Evolutionary conservation across 345 rosid species (phyloP).

Genomic region (Viola odorata): DNA sequence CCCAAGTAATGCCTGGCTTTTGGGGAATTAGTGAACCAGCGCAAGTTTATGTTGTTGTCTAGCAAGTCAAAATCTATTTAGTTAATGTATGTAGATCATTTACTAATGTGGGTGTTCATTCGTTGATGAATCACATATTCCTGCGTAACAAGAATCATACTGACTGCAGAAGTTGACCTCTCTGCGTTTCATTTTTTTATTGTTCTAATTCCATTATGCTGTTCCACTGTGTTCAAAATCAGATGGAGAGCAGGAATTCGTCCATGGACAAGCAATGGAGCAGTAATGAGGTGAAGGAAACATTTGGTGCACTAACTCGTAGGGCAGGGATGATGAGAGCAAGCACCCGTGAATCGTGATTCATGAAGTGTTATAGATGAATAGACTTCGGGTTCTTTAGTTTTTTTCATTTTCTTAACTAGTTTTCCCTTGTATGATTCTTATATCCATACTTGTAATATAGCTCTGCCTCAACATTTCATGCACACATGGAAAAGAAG

Average conservation of each 20-base stretch:
- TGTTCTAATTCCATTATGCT: background rate
- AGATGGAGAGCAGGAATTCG: constrained; percentile 13
- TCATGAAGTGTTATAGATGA: background rate
- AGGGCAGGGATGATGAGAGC: no score
- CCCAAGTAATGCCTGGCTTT: background rate
- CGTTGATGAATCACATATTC: background rate
- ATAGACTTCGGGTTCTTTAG: background rate
- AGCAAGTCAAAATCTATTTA: background rate
- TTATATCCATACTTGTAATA: background rate
- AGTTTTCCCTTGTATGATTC: background rate
- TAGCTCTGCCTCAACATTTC: background rate
- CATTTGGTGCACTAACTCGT: background rate
- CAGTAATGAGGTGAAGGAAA: constrained; percentile 7
- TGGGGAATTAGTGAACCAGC: background rate
- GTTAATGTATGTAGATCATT: background rate
- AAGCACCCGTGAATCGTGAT: background rate
- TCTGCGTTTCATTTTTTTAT: background rate
- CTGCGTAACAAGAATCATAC: background rate
- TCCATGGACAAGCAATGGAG: constrained; percentile 13
- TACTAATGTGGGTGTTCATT: background rate
- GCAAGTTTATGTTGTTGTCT: background rate
- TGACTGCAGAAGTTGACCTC: background rate
- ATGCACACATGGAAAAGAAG: background rate
- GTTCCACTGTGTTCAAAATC: background rate
- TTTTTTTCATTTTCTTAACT: background rate